phyloP scores from a whole-genome alignment of 352 stramenopile species.

The Globisporangium middletonii region DNA sequence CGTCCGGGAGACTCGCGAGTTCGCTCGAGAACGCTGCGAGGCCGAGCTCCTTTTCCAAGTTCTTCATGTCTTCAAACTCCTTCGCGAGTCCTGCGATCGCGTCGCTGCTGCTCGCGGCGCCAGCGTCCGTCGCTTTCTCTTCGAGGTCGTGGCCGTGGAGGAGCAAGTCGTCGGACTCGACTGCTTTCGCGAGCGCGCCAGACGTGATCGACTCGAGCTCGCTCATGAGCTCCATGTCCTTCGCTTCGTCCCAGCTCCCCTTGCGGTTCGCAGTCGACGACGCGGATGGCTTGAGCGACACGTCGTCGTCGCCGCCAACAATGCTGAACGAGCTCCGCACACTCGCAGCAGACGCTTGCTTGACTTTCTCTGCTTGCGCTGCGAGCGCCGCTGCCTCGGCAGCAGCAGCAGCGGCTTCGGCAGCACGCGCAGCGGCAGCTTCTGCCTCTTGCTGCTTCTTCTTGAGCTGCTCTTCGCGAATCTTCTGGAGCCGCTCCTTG shows the following conservation, averaged over 20 bases:
- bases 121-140: conserved; percentile 30
- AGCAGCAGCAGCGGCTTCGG: conserved; percentile 23
- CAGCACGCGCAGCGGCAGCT: conserved; percentile 27
- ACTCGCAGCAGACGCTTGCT: conserved; percentile 19
- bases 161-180: conserved; percentile 19
- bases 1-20: conserved; percentile 31
- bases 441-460: conserved; percentile 63
- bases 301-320: conserved; percentile 52
- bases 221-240: conserved; percentile 83
- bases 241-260: conserved; percentile 79
- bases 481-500: conserved; percentile 65
- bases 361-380: conserved; percentile 30
- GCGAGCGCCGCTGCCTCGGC: conserved; percentile 28
- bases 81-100: conserved; percentile 43
- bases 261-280: conserved; percentile 45
- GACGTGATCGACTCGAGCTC: conserved; percentile 77
- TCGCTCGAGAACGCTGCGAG: conserved; percentile 55
- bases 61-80: conserved; percentile 81
- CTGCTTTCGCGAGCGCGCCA: conserved; percentile 43
- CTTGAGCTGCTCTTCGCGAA: conserved; percentile 61
- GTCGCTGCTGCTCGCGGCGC: conserved; percentile 19
- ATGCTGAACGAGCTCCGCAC: conserved; percentile 75
- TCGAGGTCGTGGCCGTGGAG: conserved; percentile 22
- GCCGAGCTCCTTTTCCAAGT: conserved; percentile 77
- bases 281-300: conserved; percentile 10